Evolutionary conservation across 2,329 filamentous ascomycete genomes (phyloP), one percentile per base, ranked within the genome.

Genomic region (Pleoardoris graminearum): DNA sequence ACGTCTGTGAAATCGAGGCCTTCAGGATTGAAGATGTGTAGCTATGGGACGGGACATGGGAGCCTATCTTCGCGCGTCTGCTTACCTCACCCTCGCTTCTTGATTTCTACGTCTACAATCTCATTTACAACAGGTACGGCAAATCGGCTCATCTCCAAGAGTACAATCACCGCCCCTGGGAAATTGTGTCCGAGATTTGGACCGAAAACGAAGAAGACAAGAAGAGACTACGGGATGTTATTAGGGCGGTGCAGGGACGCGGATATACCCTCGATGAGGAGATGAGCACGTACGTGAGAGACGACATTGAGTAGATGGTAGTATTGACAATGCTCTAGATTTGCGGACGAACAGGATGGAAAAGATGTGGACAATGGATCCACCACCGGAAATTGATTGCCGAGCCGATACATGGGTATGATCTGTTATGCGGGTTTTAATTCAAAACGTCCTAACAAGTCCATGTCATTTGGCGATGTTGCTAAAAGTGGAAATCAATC

Each of bases 291-390:
- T 36, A 17, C 33, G 33, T 36, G n/a, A 16, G 23, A 41, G 17
- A 27, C 6, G 10, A 27, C 25, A 5, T 5, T 10, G 30, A 16
- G n/a, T 33, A 16, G 6, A 16, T 33, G 10, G 30, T 4, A 7
- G 25, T 10, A 10, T 27, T 27, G 25, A 27, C 25, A 27, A 27
- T 27, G 25, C 10, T 10, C 6, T 10, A 27, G 25, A 10, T 27
- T 27, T 10, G 25, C 25, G 6, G 25, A 27, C 25, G 25, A 27
- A 10, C 6, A 27, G 10, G 25, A 27, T 10, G 25, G 42, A 25
- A 36, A 30, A 46, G 36, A 46, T 30, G 43, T 46, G 30, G 42
- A n/a, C n/a, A n/a, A n/a, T n/a, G n/a, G n/a, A n/a, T n/a, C n/a
- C n/a, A n/a, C n/a, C n/a, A n/a, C n/a, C n/a, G n/a, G n/a, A n/a